Base-by-base conservation (phyloP, 2,329 filamentous ascomycete genomes). In the Blumeriella jaapii region DNA sequence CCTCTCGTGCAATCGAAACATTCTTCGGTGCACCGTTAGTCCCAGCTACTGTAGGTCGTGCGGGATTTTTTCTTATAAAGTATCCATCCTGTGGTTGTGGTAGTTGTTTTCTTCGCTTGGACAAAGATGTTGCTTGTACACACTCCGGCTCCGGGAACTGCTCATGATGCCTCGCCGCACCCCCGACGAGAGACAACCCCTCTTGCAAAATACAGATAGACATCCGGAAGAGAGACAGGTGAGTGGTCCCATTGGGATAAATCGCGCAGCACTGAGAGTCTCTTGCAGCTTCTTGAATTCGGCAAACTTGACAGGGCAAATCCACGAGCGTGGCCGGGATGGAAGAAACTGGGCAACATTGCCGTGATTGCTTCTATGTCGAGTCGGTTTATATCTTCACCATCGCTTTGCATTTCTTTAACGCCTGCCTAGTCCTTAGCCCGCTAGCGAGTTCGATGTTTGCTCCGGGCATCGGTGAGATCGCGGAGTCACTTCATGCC, bases 391-490 rank as follows among this genome's bases (percentile, higher is more conserved):
- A 18, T 9, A 16, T 12, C 26, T 3, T 12, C 9, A 9, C 24
- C 17, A 29, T 24, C 13, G 11, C 7, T 17, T 22, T 23, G 9
- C 22, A 8, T 10, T 3, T 3, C 5, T n/a, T 13, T 27, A 27
- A 27, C 8, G 3, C 6, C 16, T 19, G 36, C 19, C 3, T n/a
- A 45, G 44, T 49, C 13, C 32, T 49, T 12, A 41, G 37, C 25
- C 49, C 49, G 5, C 48, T 64, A 4, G 65, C 61, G 13, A 42
- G 39, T 20, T 46, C 44, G 5, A 66, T 66, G 50, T 66, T 71
- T 36, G 64, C 67, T 0, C 67, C 67, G 2, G 66, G 61, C 4
- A 61, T 68, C 0, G 60, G 64, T 1, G 42, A 63, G 12, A 56
- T 71, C 3, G 61, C 67, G 51, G 34, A 50, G n/a, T 62, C 66